Percentiles rank a stretch among this genome's conserved stretches.
Conservation (phyloP, 805 yeast genomes). For the Candida coquimbonensis region DNA sequence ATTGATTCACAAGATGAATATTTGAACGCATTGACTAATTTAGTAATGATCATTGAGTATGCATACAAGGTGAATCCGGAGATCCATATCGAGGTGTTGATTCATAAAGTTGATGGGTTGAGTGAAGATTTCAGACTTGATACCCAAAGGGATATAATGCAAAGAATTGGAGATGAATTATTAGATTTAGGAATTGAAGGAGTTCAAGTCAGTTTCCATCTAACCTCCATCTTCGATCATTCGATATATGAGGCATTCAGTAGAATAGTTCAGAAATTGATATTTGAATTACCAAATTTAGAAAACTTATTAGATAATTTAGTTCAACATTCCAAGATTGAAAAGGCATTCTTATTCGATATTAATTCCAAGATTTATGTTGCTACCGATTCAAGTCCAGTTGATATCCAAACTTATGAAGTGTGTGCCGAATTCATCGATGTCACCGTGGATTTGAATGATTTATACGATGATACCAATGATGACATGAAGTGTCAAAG, state of each 20-base stretch:
- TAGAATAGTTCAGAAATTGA: slow-evolving; percentile 83
- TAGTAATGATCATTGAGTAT: slow-evolving; percentile 81
- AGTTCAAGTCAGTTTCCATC: slow-evolving; percentile 82
- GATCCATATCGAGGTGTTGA: slow-evolving; percentile 84
- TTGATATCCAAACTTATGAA: slow-evolving; percentile 91
- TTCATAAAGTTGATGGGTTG: slow-evolving; percentile 88
- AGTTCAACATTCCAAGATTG: slow-evolving; percentile 84
- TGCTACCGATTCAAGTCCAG: slow-evolving; percentile 94
- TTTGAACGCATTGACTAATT: slow-evolving; percentile 79
- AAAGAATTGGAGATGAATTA: slow-evolving; percentile 88
- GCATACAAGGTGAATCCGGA: slow-evolving; percentile 80
- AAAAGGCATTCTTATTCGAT: slow-evolving; percentile 89
- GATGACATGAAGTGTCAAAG: slow-evolving; percentile 58
- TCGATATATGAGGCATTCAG: slow-evolving; percentile 94
- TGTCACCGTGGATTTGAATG: slow-evolving; percentile 83
- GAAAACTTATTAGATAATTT: slow-evolving; percentile 85
- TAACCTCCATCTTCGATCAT: slow-evolving; percentile 92
- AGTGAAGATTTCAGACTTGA: slow-evolving; percentile 91
- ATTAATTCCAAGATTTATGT: slow-evolving; percentile 88
- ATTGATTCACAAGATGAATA: slow-evolving; percentile 96
- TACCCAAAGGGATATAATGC: slow-evolving; percentile 95
- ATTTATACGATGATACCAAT: slow-evolving; percentile 41
- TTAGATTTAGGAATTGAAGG: slow-evolving; percentile 86
- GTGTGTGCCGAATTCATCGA: slow-evolving; percentile 97
- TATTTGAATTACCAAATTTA: slow-evolving; percentile 79